Evolutionary conservation across 441 rosid genomes (phyloP), one percentile per base, ranked within the genome.

Genomic region (Arabidopsis hybrid): DNA sequence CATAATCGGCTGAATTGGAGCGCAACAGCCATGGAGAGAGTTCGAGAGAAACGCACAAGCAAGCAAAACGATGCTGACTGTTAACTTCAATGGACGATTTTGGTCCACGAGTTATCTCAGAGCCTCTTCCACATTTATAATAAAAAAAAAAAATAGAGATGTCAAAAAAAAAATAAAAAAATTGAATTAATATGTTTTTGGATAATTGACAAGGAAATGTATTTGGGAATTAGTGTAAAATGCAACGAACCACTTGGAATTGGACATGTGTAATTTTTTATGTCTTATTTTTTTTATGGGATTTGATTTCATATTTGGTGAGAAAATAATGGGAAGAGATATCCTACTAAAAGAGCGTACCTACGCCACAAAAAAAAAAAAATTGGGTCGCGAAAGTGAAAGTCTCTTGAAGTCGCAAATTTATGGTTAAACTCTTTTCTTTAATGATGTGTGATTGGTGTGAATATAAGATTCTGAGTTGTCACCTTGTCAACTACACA

Each of bases 1-100:
- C 83, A 78, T 70, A 89, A 63, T 65, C 90, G 90, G 83, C 85
- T 70, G 72, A 89, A 79, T 35, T 89, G 99, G 47, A 89, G 79
- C 58, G 95, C 76, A 57, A 79, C 72, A 42, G 97, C 92, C 99
- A 92, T 95, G 79, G 77, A 5, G 63, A 47, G 68, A 17, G 62
- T 36, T 46, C 2, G 11, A 32, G 79, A 73, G 74, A 56, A 49
- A 29, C 73, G 49, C 29, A 70, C 68, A 31, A 39, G 42, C 17
- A 60, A 45, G 31, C 35, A 4, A 14, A 21, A 21, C 26, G 16
- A 45, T 12, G 58, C 32, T 62, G 70, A 52, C 53, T 14, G 55
- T 36, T 7, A 16, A 29, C 16, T 7, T 59, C 49, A 11, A 29
- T 8, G 55, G 10, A 21, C 7, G 51, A 3, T 6, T 9, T 3